Conservation (phyloP, 2,329 filamentous ascomycete genomes). For the Biscogniauxia mediterranea region DNA sequence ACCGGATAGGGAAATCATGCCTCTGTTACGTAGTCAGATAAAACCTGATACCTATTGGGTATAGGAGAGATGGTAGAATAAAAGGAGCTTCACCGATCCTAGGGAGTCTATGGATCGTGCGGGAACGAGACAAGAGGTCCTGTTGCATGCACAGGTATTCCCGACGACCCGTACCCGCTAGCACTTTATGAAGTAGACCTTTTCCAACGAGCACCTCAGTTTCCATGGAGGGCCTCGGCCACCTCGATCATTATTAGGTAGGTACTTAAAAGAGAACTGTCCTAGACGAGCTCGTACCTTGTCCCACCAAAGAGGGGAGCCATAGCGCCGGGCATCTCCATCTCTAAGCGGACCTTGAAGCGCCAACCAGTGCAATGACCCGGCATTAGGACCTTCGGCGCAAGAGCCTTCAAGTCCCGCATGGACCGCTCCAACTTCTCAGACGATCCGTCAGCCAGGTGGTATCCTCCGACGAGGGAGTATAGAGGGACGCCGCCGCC, state of each 20-base stretch:
- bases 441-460: constrained; percentile 46
- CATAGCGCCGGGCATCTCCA: constrained; percentile 46
- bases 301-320: constrained; percentile 51
- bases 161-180: not conserved
- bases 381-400: constrained; percentile 49
- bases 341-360: constrained; percentile 52
- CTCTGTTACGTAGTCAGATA: not conserved
- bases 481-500: constrained; percentile 40
- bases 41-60: not conserved
- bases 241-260: too few species aligned
- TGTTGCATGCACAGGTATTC: not conserved
- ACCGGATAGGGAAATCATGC: not conserved
- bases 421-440: constrained; percentile 44
- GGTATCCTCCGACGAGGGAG: constrained; percentile 52
- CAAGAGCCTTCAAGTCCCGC: constrained; percentile 44
- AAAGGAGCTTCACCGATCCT: not conserved
- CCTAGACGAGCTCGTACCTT: constrained; percentile 29
- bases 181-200: not conserved
- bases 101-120: too few species aligned
- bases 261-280: not conserved
- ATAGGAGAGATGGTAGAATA: too few species aligned
- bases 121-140: not conserved
- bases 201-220: too few species aligned
- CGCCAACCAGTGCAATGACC: constrained; percentile 57
- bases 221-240: too few species aligned